phyloP scores from a whole-genome alignment of 2,329 filamentous ascomycete genomes.

The Bipolaris cookei region DNA sequence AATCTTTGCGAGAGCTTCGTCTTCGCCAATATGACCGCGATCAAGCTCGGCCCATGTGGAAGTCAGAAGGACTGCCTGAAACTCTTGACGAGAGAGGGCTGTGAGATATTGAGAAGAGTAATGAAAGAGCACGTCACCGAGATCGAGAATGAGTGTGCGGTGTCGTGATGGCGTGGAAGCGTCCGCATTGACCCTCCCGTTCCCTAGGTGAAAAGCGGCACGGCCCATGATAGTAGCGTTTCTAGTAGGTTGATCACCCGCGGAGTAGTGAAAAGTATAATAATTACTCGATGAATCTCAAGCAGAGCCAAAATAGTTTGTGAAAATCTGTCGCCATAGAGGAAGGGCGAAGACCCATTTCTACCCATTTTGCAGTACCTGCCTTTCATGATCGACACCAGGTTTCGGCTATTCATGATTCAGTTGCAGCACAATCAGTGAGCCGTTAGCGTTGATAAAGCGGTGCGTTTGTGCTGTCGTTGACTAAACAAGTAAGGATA shows the following conservation, averaged over 20 bases:
- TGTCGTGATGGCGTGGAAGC: neutral
- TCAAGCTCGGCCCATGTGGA: conserved; percentile 40
- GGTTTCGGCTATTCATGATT: neutral
- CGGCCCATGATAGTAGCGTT: neutral
- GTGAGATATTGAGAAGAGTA: conserved; percentile 38
- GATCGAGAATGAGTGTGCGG: conserved; percentile 41
- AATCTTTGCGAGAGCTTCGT: conserved; percentile 20
- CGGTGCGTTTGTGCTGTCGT: neutral
- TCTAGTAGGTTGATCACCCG: neutral
- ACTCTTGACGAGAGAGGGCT: conserved; percentile 22
- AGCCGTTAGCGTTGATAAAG: too few relatives aligned
- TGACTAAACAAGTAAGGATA: neutral
- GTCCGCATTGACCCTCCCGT: neutral
- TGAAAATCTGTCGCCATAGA: too few relatives aligned
- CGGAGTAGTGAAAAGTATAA: neutral
- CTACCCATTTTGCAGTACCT: neutral
- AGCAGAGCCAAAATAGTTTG: neutral
- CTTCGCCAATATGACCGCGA: conserved; percentile 31
- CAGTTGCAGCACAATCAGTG: neutral
- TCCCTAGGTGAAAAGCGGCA: neutral
- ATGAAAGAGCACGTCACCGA: conserved; percentile 47
- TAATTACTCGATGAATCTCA: too few relatives aligned
- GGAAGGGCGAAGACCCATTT: neutral
- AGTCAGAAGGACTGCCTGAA: conserved; percentile 36
- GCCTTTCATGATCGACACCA: neutral